These are phyloP conservation scores for Aplosporella prunicola DNA, from an alignment of 2,329 filamentous ascomycete genomes.

Conservation along the genomic window DNA sequence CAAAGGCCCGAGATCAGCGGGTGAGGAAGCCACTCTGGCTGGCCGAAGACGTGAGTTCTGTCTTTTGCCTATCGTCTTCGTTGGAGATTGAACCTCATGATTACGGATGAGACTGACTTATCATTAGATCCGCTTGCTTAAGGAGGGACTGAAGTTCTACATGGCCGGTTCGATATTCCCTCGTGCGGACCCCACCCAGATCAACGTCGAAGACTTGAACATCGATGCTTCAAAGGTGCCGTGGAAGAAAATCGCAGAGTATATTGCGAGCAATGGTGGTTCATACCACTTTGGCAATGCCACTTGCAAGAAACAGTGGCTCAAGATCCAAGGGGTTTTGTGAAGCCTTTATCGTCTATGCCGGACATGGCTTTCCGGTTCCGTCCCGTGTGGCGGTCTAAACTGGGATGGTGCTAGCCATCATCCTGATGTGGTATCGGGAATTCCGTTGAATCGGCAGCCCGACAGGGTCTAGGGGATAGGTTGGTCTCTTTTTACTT, in stretches of 20 bases:
- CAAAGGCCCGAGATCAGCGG: conserved; percentile 52
- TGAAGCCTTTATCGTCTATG: not conserved
- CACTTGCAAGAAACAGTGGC: conserved; percentile 55
- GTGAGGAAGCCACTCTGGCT: conserved; percentile 59
- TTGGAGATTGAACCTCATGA: not conserved
- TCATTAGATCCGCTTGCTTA: conserved; percentile 8
- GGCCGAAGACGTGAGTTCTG: conserved; percentile 51
- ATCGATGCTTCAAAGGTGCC: conserved; percentile 35
- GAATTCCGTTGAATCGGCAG: too few relatives aligned
- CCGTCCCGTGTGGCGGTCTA: too few relatives aligned
- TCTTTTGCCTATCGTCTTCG: not conserved
- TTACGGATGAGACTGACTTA: not conserved
- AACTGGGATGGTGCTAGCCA: too few relatives aligned
- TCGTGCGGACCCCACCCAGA: not conserved
- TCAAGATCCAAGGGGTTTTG: conserved; percentile 24
- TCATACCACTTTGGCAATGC: conserved; percentile 52
- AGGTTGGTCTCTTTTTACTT: too few relatives aligned
- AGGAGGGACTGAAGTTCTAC: conserved; percentile 2
- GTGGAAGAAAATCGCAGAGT: conserved; percentile 50
- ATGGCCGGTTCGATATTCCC: conserved; percentile 2
- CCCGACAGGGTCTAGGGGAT: too few relatives aligned
- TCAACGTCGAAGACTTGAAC: conserved; percentile 3
- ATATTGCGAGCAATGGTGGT: conserved; percentile 43
- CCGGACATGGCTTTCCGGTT: not conserved
- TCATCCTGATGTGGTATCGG: too few relatives aligned